phyloP scores from a whole-genome alignment of 23 red algal species.

The Cyanidioschyzon merolae region DNA sequence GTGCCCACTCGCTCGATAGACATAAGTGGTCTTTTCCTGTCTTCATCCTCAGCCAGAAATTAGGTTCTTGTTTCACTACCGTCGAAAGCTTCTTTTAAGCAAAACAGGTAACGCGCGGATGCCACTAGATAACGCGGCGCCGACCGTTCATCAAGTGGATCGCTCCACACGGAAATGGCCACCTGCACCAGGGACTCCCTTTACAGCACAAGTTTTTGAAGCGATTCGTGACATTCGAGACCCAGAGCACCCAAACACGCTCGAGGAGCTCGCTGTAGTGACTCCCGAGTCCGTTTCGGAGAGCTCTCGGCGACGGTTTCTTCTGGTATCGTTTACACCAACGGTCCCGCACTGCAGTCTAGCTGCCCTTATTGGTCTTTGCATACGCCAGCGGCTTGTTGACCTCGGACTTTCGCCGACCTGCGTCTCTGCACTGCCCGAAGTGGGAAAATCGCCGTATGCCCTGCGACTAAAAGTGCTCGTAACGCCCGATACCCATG shows the following conservation, averaged over 20 bases:
- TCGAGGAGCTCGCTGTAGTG: slow-evolving; percentile 83
- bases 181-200: background rate
- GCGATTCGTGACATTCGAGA: slow-evolving; percentile 93
- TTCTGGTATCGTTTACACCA: slow-evolving; percentile 62
- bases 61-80: too few relatives aligned
- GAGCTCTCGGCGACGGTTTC: slow-evolving; percentile 13
- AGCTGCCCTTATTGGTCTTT: slow-evolving; percentile 85
- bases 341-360: slow-evolving; percentile 92
- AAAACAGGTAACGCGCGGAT: too few relatives aligned
- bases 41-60: too few relatives aligned
- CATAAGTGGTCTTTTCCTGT: too few relatives aligned
- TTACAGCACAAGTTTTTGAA: slow-evolving; percentile 21
- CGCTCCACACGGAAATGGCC: background rate
- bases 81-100: too few relatives aligned
- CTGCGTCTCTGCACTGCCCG: background rate
- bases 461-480: slow-evolving; percentile 31
- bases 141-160: background rate
- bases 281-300: slow-evolving; percentile 35
- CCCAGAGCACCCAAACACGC: slow-evolving; percentile 89
- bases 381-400: slow-evolving; percentile 28
- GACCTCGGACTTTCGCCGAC: background rate
- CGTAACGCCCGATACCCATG: slow-evolving; percentile 58
- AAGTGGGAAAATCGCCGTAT: background rate
- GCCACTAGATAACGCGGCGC: slow-evolving; percentile 1
- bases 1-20: too few relatives aligned